Evolutionary conservation across 2,329 filamentous ascomycete genomes (phyloP), one percentile per base, ranked within the genome.

Genomic region (Ophiostoma pallidulum): DNA sequence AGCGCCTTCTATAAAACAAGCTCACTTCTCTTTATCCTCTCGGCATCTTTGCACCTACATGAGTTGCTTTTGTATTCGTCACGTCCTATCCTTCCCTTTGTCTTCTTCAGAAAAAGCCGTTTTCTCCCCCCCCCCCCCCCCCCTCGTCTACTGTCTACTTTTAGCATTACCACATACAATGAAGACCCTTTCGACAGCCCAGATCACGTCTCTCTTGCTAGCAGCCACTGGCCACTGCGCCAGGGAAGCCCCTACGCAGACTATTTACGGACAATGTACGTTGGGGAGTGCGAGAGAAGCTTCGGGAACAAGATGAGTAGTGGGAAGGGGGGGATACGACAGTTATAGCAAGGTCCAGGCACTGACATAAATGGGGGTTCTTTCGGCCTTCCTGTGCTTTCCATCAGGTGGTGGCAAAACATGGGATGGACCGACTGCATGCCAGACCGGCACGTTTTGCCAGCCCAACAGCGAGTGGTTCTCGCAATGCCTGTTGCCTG

Each of bases 251-350:
- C 16, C 39, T 5, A 41, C 45, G 1, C 49, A 51, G 16, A 37
- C 33, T 18, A 36, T 47, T 9, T 51, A 43, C 39, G 49, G 49
- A 37, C 49, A 47, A 39, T 47, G 49, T 47, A 44, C 24, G 39
- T 44, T 4, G 14, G 5, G 13, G 12, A 26, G n/a, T 12, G 6
- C 3, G 14, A 16, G 14, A 40, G 14, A 28, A 24, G n/a, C n/a
- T n/a, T n/a, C n/a, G n/a, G n/a, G n/a, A n/a, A n/a, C n/a, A n/a
- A n/a, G n/a, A n/a, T n/a, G n/a, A n/a, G n/a, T n/a, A n/a, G n/a
- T n/a, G n/a, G n/a, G n/a, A n/a, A n/a, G n/a, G n/a, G n/a, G n/a
- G n/a, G n/a, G n/a, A n/a, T n/a, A n/a, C n/a, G n/a, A n/a, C n/a
- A n/a, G n/a, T n/a, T n/a, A n/a, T n/a, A n/a, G n/a, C n/a, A n/a